Evolutionary conservation across 1,284 basidiomycete species (phyloP).

Genomic region (Jaminaea rosea): DNA sequence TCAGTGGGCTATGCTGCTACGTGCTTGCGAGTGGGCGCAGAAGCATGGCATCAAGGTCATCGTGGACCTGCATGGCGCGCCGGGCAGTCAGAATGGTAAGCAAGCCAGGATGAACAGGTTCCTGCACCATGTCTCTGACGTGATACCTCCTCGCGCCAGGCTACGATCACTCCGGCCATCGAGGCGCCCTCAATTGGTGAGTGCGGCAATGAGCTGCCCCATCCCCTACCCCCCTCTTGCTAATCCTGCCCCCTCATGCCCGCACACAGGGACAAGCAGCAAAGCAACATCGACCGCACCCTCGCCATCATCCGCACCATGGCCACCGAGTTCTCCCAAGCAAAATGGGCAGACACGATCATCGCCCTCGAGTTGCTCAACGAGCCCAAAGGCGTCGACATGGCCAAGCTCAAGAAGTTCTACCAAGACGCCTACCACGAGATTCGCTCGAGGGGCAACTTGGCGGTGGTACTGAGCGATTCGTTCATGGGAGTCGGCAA

Average conservation of each 20-base stretch:
- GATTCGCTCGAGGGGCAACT: neutral
- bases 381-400: slow-evolving; percentile 24
- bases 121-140: neutral
- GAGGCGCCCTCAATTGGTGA: slow-evolving; percentile 55
- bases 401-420: slow-evolving; percentile 8
- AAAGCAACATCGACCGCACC: slow-evolving; percentile 63
- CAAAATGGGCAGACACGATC: slow-evolving; percentile 28
- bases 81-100: slow-evolving; percentile 48
- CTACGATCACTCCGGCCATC: slow-evolving; percentile 58
- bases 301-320: slow-evolving; percentile 59
- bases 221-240: no score
- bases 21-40: slow-evolving; percentile 67
- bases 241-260: no score
- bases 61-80: slow-evolving; percentile 57
- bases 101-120: slow-evolving; percentile 44
- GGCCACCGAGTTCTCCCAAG: slow-evolving; percentile 22
- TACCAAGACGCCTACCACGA: neutral
- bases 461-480: neutral
- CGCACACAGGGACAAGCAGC: slow-evolving; percentile 62
- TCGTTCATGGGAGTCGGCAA: neutral
- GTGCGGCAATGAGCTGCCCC: no score
- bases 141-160: neutral
- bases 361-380: slow-evolving; percentile 36
- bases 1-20: slow-evolving; percentile 53
- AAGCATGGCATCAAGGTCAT: slow-evolving; percentile 70